A percentile compares a stretch with the other conserved stretches of the same genome.
phyloP scores from a whole-genome alignment of 1,139 yeast genomes.

The Yamadazyma siamensis region DNA sequence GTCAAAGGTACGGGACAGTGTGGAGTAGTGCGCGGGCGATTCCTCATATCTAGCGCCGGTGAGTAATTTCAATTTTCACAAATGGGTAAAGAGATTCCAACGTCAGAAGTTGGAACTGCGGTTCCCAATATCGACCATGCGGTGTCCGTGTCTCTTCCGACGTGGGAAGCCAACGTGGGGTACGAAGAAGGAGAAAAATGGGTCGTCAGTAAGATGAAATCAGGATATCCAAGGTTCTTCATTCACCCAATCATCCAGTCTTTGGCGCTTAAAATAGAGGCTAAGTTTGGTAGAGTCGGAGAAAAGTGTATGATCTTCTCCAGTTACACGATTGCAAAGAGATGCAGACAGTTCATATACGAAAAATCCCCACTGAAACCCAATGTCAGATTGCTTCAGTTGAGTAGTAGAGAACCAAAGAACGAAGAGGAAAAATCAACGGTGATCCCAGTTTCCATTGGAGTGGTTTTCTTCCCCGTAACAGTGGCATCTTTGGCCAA shows the following conservation, averaged over 20 bases:
- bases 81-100: conserved; percentile 17
- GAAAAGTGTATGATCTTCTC: conserved; percentile 77
- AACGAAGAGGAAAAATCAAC: conserved; percentile 56
- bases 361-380: conserved; percentile 22
- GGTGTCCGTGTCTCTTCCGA: conserved; percentile 88
- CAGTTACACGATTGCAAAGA: conserved; percentile 70
- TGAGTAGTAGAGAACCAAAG: conserved; percentile 69
- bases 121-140: conserved; percentile 93
- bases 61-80: too few species aligned
- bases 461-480: conserved; percentile 72
- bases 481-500: conserved; percentile 61
- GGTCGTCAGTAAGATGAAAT: conserved; percentile 75
- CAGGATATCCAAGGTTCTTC: conserved; percentile 90
- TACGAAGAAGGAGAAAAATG: conserved; percentile 88
- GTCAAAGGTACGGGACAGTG: too few species aligned
- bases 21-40: too few species aligned
- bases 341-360: conserved; percentile 78
- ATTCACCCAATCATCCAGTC: conserved; percentile 71
- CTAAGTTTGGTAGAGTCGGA: conserved; percentile 72
- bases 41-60: too few species aligned
- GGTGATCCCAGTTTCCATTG: conserved; percentile 63
- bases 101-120: conserved; percentile 68
- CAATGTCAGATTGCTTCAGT: conserved; percentile 67
- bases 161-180: conserved; percentile 90
- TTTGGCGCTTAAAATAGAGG: conserved; percentile 46